Percentiles rank a stretch among this genome's conserved stretches.
Evolutionary conservation across 352 stramenopile species (phyloP).

Genomic region (Globisporangium spiculum): DNA sequence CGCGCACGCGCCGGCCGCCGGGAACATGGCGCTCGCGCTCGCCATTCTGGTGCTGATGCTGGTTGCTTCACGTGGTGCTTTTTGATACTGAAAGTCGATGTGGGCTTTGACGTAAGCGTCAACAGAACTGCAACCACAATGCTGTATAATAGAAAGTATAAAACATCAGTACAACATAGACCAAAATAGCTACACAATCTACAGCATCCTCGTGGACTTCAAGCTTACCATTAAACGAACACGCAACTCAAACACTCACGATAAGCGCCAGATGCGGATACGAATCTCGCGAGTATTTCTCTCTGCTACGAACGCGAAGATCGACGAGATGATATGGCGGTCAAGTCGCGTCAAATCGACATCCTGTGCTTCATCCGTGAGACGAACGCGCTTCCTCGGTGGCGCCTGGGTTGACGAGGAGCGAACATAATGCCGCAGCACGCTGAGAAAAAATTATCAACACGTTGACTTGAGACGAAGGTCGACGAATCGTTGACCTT

Average conservation of each 20-base stretch:
- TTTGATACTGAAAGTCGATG: not conserved
- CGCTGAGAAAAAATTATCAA: not conserved
- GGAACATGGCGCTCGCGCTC: slow-evolving; percentile 30
- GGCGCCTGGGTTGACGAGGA: not conserved
- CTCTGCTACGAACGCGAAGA: not conserved
- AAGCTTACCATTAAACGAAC: no score
- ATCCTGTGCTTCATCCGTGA: not conserved
- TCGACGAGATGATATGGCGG: not conserved
- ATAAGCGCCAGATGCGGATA: no score
- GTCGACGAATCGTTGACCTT: not conserved
- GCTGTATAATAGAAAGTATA: no score
- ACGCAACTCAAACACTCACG: no score
- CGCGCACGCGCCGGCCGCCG: slow-evolving; percentile 55
- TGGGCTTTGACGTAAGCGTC: not conserved
- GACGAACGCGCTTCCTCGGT: not conserved
- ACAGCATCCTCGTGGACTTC: no score
- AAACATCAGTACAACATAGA: no score
- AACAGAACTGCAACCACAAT: not conserved
- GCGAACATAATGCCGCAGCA: not conserved
- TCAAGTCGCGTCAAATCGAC: not conserved
- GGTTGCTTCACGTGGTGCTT: not conserved
- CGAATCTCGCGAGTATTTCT: not conserved
- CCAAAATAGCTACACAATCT: no score
- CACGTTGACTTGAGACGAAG: no score
- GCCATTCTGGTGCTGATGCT: not conserved